Base-by-base conservation (phyloP, 257 asterid species). In the Orobanche coerulescens region DNA sequence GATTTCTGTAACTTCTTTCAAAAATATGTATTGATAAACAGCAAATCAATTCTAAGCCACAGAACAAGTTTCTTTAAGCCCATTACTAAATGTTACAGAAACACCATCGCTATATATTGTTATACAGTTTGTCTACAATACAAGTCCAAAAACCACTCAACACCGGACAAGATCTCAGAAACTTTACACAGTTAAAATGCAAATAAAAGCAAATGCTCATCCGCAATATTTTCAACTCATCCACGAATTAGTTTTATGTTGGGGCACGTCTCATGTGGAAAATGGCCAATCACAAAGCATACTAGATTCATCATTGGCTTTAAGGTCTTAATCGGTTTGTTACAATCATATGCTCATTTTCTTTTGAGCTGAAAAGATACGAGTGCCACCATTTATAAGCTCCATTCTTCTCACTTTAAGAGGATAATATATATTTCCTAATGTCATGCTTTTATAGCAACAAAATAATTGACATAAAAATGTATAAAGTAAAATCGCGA, bases 211-310 rank as follows among this genome's bases (percentile, higher is more conserved):
- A 30, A 30, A 4, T 30, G 4, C 4, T 30, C 7, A 30, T 30
- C 36, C 20, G 58, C 60, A 49, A 33, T 26, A 57, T 37, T 61
- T 61, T 67, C 31, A 28, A 67, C 11, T 22, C 15, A 25, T n/a
- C 19, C 55, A 25, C 24, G 50, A 46, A 14, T 23, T 11, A 49
- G 20, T 34, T 51, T 13, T 43, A 65, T 33, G 34, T 18, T 30
- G 55, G 55, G 64, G 24, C n/a, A 54, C 33, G 56, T 36, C 20
- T 26, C 16, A 20, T n/a, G 58, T 26, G 50, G 15, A 31, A 10
- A 14, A 50, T 14, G 36, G 52, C 22, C 48, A 61, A 44, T 31
- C 39, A 31, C n/a, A 5, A 39, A 39, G 31, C 44, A 12, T 46
- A 25, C 33, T 8, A 34, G 48, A 48, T 49, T n/a, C 58, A 22